Base-by-base conservation (phyloP, 768 basidiomycete genomes). In the Fibroporia radiculosa region DNA sequence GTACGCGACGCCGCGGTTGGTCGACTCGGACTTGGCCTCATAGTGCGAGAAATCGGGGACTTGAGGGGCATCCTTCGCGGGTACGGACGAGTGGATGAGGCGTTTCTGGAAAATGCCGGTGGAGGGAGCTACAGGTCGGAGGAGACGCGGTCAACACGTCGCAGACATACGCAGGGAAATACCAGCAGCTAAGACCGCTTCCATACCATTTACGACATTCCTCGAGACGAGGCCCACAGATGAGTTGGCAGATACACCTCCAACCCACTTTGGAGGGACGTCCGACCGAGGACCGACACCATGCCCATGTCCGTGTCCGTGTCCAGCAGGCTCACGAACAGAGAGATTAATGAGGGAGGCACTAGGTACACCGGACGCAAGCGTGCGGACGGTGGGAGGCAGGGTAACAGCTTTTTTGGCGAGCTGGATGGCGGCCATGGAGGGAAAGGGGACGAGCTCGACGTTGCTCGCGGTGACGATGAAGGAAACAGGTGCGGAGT, bases 21-120 rank as follows among this genome's bases (percentile, higher is more conserved):
- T 68, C 31, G 73, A 69, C 39, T 77, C 69, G 56, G 80, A 79
- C 59, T 77, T 69, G 12, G 82, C 71, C 56, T 82, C 80, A 73
- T 98, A 97, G 36, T 80, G 63, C 34, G 80, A 75, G 62, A 86
- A 93, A 71, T 97, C 85, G 51, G 96, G 96, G 6, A 95, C 89
- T 50, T 89, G 73, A 37, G 87, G 82, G 24, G 83, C 79, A 58
- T 83, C 79, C 55, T 75, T 77, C 56, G 69, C 70, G 44, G 72
- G 69, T 35, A 79, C 74, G 44, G 91, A 83, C 54, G 87, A 86
- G 61, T 89, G 85, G 47, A 95, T 68, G 48, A 82, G 73, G 60
- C 88, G 84, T 47, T 77, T 81, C 50, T 81, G 77, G 66, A 70
- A 70, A 52, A 68, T 62, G 45, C 70, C 64, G 14, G 77, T 76